Percentiles rank a stretch among this genome's conserved stretches.
phyloP scores from a whole-genome alignment of 2,329 filamentous ascomycete species.

The Colletotrichum gloeosporioides region DNA sequence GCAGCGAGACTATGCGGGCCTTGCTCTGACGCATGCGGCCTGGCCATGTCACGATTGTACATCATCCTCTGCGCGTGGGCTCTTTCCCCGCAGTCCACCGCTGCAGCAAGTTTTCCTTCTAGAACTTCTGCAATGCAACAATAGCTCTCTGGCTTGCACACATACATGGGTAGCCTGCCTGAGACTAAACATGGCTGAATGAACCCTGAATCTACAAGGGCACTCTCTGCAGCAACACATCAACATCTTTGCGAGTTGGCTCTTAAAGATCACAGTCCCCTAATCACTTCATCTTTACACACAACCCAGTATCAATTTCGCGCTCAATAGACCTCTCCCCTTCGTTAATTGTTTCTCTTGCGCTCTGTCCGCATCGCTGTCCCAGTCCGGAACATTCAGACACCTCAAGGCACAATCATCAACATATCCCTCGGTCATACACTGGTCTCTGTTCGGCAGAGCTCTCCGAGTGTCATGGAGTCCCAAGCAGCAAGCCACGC shows the following conservation, averaged over 20 bases:
- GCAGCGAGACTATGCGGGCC: neutral
- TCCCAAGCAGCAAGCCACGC: slow-evolving; percentile 43
- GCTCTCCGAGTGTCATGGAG: neutral
- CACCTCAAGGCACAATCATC: neutral
- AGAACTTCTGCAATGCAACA: neutral
- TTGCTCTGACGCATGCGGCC: neutral
- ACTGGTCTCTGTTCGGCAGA: neutral
- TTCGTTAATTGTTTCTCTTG: neutral
- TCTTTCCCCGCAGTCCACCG: neutral
- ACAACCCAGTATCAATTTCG: neutral
- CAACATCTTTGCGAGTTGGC: neutral
- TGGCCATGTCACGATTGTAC: neutral
- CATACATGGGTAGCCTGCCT: neutral
- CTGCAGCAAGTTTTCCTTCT: neutral
- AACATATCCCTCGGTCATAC: neutral
- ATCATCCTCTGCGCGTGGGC: neutral
- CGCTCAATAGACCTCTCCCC: neutral
- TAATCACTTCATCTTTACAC: neutral
- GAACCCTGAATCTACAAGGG: neutral
- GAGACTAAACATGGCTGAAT: neutral
- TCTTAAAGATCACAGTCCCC: neutral
- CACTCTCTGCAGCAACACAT: neutral
- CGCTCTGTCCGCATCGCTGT: neutral
- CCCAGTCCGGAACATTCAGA: neutral
- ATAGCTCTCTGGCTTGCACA: neutral